These are phyloP conservation scores for Volvox reticuliferus DNA, from an alignment of 139 green algal genomes.

Conservation along the genomic window DNA sequence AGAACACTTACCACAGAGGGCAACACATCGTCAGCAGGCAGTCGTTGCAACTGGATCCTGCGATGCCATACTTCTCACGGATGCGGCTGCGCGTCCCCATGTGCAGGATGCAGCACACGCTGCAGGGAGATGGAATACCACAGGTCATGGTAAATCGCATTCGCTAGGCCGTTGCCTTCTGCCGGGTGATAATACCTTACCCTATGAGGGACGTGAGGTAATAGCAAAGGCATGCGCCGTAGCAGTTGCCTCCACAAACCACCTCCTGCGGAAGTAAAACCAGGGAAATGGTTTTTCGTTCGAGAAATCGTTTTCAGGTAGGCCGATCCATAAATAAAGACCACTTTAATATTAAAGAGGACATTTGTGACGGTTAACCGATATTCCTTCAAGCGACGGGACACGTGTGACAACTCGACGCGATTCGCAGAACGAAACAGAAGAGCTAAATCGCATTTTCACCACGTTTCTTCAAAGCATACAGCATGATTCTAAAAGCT, in stretches of 20 bases:
- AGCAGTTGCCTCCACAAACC: slow-evolving; percentile 12
- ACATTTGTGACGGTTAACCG: too few species aligned
- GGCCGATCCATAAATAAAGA: too few species aligned
- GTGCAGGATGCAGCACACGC: slow-evolving; percentile 6
- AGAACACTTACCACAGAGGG: not conserved
- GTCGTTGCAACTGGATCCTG: not conserved
- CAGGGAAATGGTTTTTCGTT: not conserved
- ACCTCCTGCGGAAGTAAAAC: not conserved
- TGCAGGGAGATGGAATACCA: not conserved
- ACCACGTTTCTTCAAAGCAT: too few species aligned
- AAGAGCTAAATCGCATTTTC: too few species aligned
- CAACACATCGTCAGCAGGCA: slow-evolving; percentile 8
- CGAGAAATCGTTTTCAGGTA: too few species aligned
- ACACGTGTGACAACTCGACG: too few species aligned
- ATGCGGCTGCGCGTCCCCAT: not conserved
- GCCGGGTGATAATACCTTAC: not conserved
- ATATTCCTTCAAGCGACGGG: too few species aligned
- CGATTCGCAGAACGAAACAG: too few species aligned
- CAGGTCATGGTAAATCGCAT: too few species aligned
- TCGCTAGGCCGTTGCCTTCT: too few species aligned
- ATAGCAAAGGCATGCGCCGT: slow-evolving; percentile 8
- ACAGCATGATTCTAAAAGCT: too few species aligned
- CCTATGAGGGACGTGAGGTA: not conserved
- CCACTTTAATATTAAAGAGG: too few species aligned
- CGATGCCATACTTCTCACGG: slow-evolving; percentile 1